phyloP scores from a whole-genome alignment of 495 filamentous ascomycete genomes.

The Neurospora sp. region DNA sequence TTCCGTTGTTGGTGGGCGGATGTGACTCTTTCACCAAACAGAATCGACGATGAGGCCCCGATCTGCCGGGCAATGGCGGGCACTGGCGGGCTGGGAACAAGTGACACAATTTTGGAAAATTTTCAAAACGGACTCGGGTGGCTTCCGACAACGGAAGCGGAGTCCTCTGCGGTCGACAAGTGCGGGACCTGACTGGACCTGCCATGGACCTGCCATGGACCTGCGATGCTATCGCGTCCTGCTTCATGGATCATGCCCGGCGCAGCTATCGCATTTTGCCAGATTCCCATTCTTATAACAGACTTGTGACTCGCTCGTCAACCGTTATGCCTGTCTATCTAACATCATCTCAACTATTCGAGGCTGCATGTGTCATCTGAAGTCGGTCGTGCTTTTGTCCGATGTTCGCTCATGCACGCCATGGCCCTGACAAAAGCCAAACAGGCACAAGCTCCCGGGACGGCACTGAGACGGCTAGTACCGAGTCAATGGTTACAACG shows the following conservation, averaged over 20 bases:
- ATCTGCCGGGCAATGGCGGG: neutral
- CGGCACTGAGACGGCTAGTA: neutral
- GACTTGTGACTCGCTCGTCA: neutral
- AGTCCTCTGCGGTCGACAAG: neutral
- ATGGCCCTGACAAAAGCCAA: neutral
- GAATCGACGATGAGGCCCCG: neutral
- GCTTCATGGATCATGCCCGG: neutral
- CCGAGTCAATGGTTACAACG: neutral
- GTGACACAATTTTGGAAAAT: conserved; percentile 7
- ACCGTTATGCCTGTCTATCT: neutral
- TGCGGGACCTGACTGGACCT: neutral
- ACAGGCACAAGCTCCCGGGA: neutral
- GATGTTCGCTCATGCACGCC: neutral
- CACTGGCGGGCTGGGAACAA: neutral
- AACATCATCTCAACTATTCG: neutral
- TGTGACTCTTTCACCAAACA: conserved; percentile 14
- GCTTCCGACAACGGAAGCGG: conserved; percentile 7
- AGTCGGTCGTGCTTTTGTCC: neutral
- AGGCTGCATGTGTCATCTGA: neutral
- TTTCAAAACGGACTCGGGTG: neutral
- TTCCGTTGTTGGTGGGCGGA: neutral
- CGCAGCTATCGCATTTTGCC: neutral
- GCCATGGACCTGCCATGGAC: neutral
- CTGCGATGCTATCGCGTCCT: neutral
- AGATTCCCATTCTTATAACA: neutral